Evolutionary conservation across 2,329 filamentous ascomycete species (phyloP), one percentile per base, ranked within the genome.

Genomic region (Teratosphaeria pseudoeucalypti): DNA sequence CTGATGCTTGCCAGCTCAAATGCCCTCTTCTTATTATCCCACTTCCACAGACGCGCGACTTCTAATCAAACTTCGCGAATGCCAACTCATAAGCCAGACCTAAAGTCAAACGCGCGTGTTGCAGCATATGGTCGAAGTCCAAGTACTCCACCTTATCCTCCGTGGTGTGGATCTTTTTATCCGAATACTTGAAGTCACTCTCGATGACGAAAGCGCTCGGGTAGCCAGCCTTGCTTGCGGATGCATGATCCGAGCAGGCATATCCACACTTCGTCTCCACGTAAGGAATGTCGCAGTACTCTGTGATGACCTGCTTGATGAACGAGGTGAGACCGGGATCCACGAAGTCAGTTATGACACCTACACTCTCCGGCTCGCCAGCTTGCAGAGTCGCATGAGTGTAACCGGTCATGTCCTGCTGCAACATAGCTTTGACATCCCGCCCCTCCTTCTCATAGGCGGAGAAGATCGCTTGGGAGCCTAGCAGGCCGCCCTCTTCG

Each of bases 341-440:
- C 53, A 97, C 92, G 68, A 82, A 96, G 75, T 97, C 92, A 4
- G 89, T 91, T 69, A 97, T 95, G 57, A 97, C 89, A 52, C 92
- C 92, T 2, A 97, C 89, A 54, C 85, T 87, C 79, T 96, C 92
- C 5, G 85, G 82, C 74, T 89, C 81, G 61, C 91, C 91, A 2
- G 89, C 87, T 65, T 94, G 88, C 23, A 94, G 77, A 0, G 91
- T 95, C 68, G 86, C 86, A 72, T 92, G 85, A 5, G 91, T 82
- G 72, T 88, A 96, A 19, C 92, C 92, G 1, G 90, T 95, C 92
- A 97, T 97, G 75, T 97, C 92, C 76, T 97, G 92, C 78, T 97
- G 92, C 58, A 97, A 83, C 94, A 97, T 97, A 37, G 92, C 92
- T 77, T 92, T 95, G 73, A 97, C 82, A 65, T 92, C 85, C 29